Conservation (phyloP, 345 rosid genomes). For the rapeseed (Brassica napus) region DNA sequence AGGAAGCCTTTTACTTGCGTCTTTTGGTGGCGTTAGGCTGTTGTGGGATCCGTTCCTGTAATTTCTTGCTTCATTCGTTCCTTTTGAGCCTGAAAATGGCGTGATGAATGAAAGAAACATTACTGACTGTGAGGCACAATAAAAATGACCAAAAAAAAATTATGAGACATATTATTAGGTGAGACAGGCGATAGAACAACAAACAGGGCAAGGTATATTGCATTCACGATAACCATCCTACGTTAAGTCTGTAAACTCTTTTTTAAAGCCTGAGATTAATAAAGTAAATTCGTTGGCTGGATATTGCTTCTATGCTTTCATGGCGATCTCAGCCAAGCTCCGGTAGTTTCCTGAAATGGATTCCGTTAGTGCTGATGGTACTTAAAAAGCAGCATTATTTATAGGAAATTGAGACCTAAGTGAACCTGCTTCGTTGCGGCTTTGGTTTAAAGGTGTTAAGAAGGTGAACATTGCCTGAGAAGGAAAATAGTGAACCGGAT, state of each 20-base stretch:
- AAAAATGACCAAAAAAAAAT: constrained; percentile 11
- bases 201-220: constrained; percentile 8
- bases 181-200: constrained; percentile 21
- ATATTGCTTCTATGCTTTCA: too few species aligned
- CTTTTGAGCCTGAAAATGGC: constrained; percentile 55
- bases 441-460: neutral
- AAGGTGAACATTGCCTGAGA: neutral
- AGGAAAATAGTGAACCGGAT: neutral
- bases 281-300: constrained; percentile 10
- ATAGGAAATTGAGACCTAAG: too few species aligned
- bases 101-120: constrained; percentile 27
- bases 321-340: too few species aligned
- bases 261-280: neutral
- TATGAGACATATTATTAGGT: constrained; percentile 6
- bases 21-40: too few species aligned
- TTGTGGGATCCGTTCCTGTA: constrained; percentile 35
- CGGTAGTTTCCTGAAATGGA: too few species aligned
- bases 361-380: too few species aligned
- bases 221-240: constrained; percentile 39
- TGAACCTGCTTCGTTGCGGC: too few species aligned
- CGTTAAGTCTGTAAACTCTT: constrained; percentile 16
- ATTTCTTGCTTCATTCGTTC: constrained; percentile 47
- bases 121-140: neutral
- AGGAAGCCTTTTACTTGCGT: too few species aligned
- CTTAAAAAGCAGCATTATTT: too few species aligned